These are phyloP conservation scores for Phyllosticta citribraziliensis DNA, from an alignment of 2,329 filamentous ascomycete species.

Conservation along the genomic window DNA sequence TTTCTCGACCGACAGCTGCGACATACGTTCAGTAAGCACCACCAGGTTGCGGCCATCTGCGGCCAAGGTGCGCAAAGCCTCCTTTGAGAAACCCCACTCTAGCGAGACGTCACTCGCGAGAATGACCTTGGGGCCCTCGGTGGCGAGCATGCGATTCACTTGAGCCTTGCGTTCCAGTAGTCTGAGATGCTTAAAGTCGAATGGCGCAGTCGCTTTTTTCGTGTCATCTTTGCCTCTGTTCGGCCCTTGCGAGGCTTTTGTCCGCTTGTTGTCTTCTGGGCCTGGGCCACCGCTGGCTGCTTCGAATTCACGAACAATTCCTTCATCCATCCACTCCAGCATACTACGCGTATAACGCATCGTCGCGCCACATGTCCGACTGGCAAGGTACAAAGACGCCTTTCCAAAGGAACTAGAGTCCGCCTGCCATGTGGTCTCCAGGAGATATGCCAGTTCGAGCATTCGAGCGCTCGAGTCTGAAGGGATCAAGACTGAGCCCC, in stretches of 20 bases:
- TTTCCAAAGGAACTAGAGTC: constrained; percentile 33
- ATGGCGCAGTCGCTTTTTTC: constrained; percentile 56
- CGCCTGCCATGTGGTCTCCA: constrained; percentile 76
- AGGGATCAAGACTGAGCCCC: constrained; percentile 86
- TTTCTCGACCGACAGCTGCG: constrained; percentile 25
- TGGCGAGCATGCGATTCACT: constrained; percentile 57
- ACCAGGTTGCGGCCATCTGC: constrained; percentile 72
- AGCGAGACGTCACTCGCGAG: constrained; percentile 82
- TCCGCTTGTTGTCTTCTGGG: constrained; percentile 21
- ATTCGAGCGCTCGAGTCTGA: constrained; percentile 94
- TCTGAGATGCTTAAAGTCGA: constrained; percentile 80
- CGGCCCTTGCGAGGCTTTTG: constrained; percentile 30
- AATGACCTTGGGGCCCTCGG: constrained; percentile 58
- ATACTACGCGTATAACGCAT: constrained; percentile 89
- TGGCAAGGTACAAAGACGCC: constrained; percentile 66
- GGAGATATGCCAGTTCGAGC: constrained; percentile 78
- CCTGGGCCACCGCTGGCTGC: constrained; percentile 39
- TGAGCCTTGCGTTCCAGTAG: constrained; percentile 74
- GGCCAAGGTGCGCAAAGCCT: constrained; percentile 64
- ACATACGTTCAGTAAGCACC: constrained; percentile 69
- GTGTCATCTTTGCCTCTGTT: constrained; percentile 30
- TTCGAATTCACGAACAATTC: constrained; percentile 86
- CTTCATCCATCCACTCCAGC: constrained; percentile 99
- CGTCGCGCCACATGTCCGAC: constrained; percentile 75
- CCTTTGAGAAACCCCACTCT: constrained; percentile 90